Evolutionary conservation across 2,329 filamentous ascomycete genomes (phyloP).

Genomic region (Trichothecium sympodiale): DNA sequence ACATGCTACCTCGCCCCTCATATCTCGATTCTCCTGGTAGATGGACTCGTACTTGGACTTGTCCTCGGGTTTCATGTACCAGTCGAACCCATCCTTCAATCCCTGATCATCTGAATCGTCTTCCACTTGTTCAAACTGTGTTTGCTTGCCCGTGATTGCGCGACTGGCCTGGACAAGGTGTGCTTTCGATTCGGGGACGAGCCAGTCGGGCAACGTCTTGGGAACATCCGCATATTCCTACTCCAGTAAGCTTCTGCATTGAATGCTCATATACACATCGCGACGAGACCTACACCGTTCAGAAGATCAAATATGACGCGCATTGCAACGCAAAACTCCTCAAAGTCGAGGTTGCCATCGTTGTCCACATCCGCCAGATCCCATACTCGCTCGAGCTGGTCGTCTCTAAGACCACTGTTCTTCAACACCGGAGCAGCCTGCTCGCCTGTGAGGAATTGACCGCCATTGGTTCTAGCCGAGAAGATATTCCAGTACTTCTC

Average conservation of each 20-base stretch:
- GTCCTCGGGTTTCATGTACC: slow-evolving; percentile 94
- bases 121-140: slow-evolving; percentile 75
- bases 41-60: slow-evolving; percentile 95
- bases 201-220: slow-evolving; percentile 77
- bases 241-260: slow-evolving; percentile 4
- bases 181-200: slow-evolving; percentile 89
- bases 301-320: slow-evolving; percentile 93
- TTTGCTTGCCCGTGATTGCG: slow-evolving; percentile 67
- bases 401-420: slow-evolving; percentile 51
- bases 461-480: slow-evolving; percentile 45
- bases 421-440: slow-evolving; percentile 52
- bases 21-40: slow-evolving; percentile 83
- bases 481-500: slow-evolving; percentile 60
- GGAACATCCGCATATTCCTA: slow-evolving; percentile 91
- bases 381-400: slow-evolving; percentile 94
- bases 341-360: slow-evolving; percentile 95
- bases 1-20: slow-evolving; percentile 76
- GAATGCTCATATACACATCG: neutral
- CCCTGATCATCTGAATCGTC: slow-evolving; percentile 74
- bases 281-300: slow-evolving; percentile 57
- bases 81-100: slow-evolving; percentile 94
- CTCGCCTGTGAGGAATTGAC: slow-evolving; percentile 49
- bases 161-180: slow-evolving; percentile 77
- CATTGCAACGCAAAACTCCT: slow-evolving; percentile 99
- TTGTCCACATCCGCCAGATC: slow-evolving; percentile 95